phyloP scores from a whole-genome alignment of 1,139 yeast genomes.

The Candida tropicalis region DNA sequence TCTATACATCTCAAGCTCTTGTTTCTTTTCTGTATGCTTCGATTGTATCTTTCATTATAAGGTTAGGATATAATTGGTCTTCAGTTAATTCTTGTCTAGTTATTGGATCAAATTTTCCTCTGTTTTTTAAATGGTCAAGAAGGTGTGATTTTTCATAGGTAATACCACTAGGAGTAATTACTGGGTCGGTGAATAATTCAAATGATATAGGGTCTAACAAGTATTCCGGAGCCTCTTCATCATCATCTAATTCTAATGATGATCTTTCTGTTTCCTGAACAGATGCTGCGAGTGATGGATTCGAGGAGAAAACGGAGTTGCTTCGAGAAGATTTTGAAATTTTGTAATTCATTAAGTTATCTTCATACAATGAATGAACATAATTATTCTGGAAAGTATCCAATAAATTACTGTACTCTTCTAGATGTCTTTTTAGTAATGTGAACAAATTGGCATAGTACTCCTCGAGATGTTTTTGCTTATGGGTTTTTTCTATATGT shows the following conservation, averaged over 20 bases:
- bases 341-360: constrained; percentile 7
- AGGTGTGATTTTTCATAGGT: constrained; percentile 42
- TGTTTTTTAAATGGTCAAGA: constrained; percentile 16
- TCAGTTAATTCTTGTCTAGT: constrained; percentile 38
- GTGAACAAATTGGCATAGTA: constrained; percentile 21
- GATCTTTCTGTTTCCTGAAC: constrained; percentile 4
- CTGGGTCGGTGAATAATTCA: constrained; percentile 48
- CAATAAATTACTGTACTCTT: constrained; percentile 23
- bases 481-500: constrained; percentile 17
- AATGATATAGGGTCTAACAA: constrained; percentile 51
- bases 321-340: constrained; percentile 8
- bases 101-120: constrained; percentile 22
- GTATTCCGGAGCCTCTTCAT: constrained; percentile 37
- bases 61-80: constrained; percentile 45
- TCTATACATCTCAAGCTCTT: neutral
- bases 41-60: constrained; percentile 45
- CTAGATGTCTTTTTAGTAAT: constrained; percentile 20
- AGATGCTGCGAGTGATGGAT: constrained; percentile 5
- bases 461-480: constrained; percentile 11
- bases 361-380: constrained; percentile 17
- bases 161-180: constrained; percentile 52
- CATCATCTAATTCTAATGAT: constrained; percentile 22
- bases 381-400: constrained; percentile 27
- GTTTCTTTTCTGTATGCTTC: constrained; percentile 21
- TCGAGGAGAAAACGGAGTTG: constrained; percentile 10